Evolutionary conservation across 2,329 filamentous ascomycete genomes (phyloP), one percentile per base, ranked within the genome.

Genomic region (Chrysoporthe austroafricana): DNA sequence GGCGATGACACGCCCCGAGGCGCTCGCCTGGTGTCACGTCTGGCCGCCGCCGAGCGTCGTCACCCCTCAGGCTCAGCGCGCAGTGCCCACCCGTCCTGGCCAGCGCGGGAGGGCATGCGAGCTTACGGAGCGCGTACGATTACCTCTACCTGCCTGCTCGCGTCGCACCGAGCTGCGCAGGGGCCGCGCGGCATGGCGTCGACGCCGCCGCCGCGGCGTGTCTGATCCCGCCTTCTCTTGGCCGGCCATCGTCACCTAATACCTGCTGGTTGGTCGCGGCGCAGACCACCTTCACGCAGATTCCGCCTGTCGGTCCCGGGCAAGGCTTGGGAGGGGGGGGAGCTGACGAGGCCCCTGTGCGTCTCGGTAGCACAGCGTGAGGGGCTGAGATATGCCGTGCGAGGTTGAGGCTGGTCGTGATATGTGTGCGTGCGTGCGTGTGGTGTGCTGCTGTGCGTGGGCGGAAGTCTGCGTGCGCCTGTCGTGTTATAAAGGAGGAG

Each of bases 371-470:
- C n/a, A 11, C 44, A 42, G 48, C 21, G 36, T 43, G 50, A 36
- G 36, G 44, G 61, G 43, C 43, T 67, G 60, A 21, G 52, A 18
- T 60, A 67, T 62, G 66, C 39, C 56, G 46, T 32, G 61, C 43
- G n/a, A 59, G 9, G 32, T 54, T 54, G 56, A 64, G 61, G 66
- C 61, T 60, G 61, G 13, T 54, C 48, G 64, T 64, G 66, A 62
- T 62, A 64, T 62, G 21, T 26, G 9, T 9, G 32, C 8, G 11
- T 54, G 39, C 14, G 34, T 21, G 43, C 21, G 34, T 21, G 43
- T 21, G 34, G 43, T 48, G 34, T 5, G 43, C 11, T 32, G 21
- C 18, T 21, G 26, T 43, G 8, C 11, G 42, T n/a, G 46, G 8
- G 26, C 5, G 26, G 34, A 6, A 58, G 16, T 58, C 16, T 58